A percentile compares a stretch with the other conserved stretches of the same genome.
These are phyloP conservation scores for Colletotrichum zoysiae DNA, from an alignment of 2,329 filamentous ascomycete species.

Conservation along the genomic window DNA sequence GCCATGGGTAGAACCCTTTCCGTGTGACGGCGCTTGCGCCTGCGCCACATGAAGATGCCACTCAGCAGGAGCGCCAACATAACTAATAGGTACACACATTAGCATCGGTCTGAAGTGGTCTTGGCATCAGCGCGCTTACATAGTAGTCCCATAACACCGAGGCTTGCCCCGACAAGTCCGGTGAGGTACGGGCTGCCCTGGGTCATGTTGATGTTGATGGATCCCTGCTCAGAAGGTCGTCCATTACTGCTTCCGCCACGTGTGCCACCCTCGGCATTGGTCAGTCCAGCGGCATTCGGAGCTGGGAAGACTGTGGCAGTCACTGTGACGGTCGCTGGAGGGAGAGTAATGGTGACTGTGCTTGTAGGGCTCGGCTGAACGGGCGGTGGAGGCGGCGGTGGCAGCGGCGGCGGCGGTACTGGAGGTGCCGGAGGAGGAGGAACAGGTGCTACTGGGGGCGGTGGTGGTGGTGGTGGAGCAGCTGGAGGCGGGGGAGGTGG, in stretches of 20 bases:
- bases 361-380: slow-evolving; percentile 52
- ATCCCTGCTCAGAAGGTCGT: not conserved
- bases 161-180: not conserved
- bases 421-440: not conserved
- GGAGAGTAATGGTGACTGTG: not conserved
- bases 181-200: not conserved
- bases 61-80: not conserved
- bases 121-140: not conserved
- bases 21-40: not conserved
- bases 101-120: not conserved
- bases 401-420: not conserved
- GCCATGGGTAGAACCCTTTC: not conserved
- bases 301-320: not conserved
- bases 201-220: slow-evolving; percentile 7
- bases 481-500: not conserved
- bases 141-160: not conserved
- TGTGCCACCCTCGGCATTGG: not conserved
- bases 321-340: slow-evolving; percentile 1
- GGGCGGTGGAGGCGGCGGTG: not conserved
- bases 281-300: not conserved
- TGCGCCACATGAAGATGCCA: slow-evolving; percentile 4
- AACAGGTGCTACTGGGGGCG: not conserved
- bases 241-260: not conserved
- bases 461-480: not conserved
- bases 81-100: not conserved